Evolutionary conservation across 2,329 filamentous ascomycete species (phyloP).

Genomic region (Peltaster fructicola): DNA sequence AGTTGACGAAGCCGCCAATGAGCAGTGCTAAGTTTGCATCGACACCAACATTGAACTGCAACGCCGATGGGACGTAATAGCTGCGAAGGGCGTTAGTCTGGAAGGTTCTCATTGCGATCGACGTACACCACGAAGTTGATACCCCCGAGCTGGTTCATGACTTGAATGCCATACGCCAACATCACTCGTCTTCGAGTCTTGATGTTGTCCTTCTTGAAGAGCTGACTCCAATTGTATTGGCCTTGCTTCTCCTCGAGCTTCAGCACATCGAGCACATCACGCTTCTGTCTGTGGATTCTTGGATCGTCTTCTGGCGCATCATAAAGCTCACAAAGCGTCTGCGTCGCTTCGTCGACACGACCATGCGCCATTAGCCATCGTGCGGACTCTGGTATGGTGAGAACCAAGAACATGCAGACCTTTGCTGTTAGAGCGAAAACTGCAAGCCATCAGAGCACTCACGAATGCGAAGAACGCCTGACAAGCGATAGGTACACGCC

Average conservation of each 20-base stretch:
- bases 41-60: constrained; percentile 30
- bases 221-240: constrained; percentile 22
- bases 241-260: constrained; percentile 21
- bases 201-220: constrained; percentile 23
- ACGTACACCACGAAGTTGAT: constrained; percentile 23
- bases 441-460: background rate
- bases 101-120: background rate
- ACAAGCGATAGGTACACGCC: constrained; percentile 30
- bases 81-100: constrained; percentile 5
- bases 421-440: constrained; percentile 1
- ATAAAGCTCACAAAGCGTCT: constrained; percentile 19
- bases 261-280: constrained; percentile 20
- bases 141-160: constrained; percentile 23
- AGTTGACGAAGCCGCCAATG: constrained; percentile 28
- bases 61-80: constrained; percentile 27
- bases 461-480: constrained; percentile 22
- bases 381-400: constrained; percentile 23
- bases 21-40: constrained; percentile 26
- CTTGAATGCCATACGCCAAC: constrained; percentile 23
- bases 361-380: constrained; percentile 22
- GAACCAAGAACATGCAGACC: constrained; percentile 23
- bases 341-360: constrained; percentile 16
- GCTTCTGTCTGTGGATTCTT: constrained; percentile 15
- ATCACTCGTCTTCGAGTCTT: constrained; percentile 24
- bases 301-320: constrained; percentile 11